Evolutionary conservation across 73 alveolate genomes (phyloP).

Genomic region (Breviolum minutum): DNA sequence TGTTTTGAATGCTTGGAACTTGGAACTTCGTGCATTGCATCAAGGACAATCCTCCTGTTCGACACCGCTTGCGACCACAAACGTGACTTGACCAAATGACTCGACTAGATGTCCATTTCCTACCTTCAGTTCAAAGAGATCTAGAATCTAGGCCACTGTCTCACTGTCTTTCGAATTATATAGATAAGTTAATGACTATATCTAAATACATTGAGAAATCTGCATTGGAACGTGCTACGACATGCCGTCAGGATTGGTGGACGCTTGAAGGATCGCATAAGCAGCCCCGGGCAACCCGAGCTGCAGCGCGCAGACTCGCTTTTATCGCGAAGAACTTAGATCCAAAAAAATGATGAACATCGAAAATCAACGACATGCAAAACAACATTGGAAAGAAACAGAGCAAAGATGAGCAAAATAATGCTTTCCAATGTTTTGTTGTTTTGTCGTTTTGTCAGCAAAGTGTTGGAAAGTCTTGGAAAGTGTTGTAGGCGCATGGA

Average conservation of each 20-base stretch:
- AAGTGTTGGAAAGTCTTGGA: too few relatives aligned
- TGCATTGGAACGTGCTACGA: background rate
- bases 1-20: background rate
- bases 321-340: background rate
- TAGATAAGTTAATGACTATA: background rate
- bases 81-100: background rate
- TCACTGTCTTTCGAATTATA: too few relatives aligned
- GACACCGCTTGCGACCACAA: conserved; percentile 36
- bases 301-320: conserved; percentile 28
- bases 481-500: too few relatives aligned
- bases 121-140: background rate
- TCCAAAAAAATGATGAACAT: background rate
- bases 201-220: background rate
- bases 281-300: conserved; percentile 12
- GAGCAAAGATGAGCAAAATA: too few relatives aligned
- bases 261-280: background rate
- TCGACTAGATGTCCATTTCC: too few relatives aligned
- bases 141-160: too few relatives aligned
- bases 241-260: background rate
- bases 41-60: conserved; percentile 9
- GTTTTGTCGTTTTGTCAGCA: too few relatives aligned
- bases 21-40: background rate
- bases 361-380: background rate
- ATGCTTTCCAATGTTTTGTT: too few relatives aligned
- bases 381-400: background rate